A percentile compares a stretch with the other conserved stretches of the same genome.
These are phyloP conservation scores for Polyporus tsugae DNA, from an alignment of 1,284 basidiomycete genomes.

Conservation along the genomic window DNA sequence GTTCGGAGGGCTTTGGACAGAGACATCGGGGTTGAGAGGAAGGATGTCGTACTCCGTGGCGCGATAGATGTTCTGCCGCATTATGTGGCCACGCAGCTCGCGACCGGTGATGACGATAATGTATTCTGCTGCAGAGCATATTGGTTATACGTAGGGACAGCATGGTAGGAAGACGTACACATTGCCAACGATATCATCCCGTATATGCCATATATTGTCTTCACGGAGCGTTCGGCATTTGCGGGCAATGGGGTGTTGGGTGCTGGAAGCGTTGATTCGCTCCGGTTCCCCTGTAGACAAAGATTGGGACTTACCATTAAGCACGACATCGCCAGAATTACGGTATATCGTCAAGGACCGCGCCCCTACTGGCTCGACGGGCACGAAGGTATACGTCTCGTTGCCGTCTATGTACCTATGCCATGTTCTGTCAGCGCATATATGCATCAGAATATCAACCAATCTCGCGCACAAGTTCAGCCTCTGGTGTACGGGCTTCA, in stretches of 20 bases:
- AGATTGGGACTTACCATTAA: slow-evolving; percentile 61
- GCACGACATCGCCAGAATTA: slow-evolving; percentile 73
- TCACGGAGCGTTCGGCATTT: slow-evolving; percentile 63
- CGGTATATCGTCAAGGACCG: slow-evolving; percentile 77
- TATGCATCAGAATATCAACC: slow-evolving; percentile 13
- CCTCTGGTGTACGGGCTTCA: slow-evolving; percentile 76
- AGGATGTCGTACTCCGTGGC: slow-evolving; percentile 94
- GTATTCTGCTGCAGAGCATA: slow-evolving; percentile 79
- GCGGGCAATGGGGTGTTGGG: slow-evolving; percentile 61
- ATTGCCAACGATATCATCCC: slow-evolving; percentile 88
- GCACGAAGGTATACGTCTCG: slow-evolving; percentile 81
- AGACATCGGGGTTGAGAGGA: slow-evolving; percentile 78
- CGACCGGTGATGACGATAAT: slow-evolving; percentile 90
- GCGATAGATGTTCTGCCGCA: slow-evolving; percentile 88
- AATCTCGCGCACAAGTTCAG: slow-evolving; percentile 62
- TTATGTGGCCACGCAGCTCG: slow-evolving; percentile 80
- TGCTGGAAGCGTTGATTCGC: slow-evolving; percentile 47
- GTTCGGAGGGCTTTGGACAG: slow-evolving; percentile 74
- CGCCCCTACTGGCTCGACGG: slow-evolving; percentile 66
- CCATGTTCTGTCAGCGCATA: slow-evolving; percentile 27
- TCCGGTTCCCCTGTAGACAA: slow-evolving; percentile 11
- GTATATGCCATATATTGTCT: slow-evolving; percentile 83
- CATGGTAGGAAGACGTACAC: slow-evolving; percentile 60
- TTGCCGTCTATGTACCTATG: slow-evolving; percentile 70
- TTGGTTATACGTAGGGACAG: background rate